Evolutionary conservation across 768 basidiomycete genomes (phyloP).

Genomic region (Boletus pseudopeckii): DNA sequence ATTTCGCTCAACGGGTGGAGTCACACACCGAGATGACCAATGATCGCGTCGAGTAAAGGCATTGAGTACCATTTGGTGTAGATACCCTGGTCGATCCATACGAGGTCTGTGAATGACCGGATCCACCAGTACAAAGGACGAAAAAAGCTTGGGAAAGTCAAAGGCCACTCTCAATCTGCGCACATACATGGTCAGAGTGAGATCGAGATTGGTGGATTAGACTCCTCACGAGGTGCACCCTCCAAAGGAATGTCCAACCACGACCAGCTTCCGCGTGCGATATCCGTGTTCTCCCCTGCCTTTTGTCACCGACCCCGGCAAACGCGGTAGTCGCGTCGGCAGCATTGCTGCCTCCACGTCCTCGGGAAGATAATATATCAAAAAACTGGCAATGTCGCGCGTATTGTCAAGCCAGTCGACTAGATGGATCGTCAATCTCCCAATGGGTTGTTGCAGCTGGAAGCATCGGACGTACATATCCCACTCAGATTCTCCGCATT

Average conservation of each 20-base stretch:
- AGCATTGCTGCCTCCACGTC: constrained; percentile 32
- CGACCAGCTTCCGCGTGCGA: constrained; percentile 52
- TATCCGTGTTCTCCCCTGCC: constrained; percentile 49
- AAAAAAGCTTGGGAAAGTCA: constrained; percentile 62
- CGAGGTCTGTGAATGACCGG: constrained; percentile 54
- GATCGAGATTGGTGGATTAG: not conserved
- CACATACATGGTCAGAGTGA: not conserved
- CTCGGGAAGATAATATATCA: constrained; percentile 63
- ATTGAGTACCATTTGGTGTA: constrained; percentile 27
- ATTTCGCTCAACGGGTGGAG: not conserved
- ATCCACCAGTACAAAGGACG: constrained; percentile 71
- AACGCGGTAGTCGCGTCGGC: constrained; percentile 52
- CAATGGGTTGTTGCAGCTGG: not conserved
- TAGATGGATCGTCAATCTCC: constrained; percentile 24
- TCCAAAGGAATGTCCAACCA: constrained; percentile 82
- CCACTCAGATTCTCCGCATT: constrained; percentile 56
- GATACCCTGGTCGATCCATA: not conserved
- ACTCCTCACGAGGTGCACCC: constrained; percentile 67
- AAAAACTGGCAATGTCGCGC: constrained; percentile 76
- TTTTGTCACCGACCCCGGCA: constrained; percentile 41
- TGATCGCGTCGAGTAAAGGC: constrained; percentile 56
- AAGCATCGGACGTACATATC: constrained; percentile 48
- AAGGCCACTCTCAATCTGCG: constrained; percentile 63
- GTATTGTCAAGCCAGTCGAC: constrained; percentile 77
- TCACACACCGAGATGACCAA: constrained; percentile 60